Evolutionary conservation across 2,329 filamentous ascomycete genomes (phyloP), one percentile per base, ranked within the genome.

Genomic region (Fusarium nanum): DNA sequence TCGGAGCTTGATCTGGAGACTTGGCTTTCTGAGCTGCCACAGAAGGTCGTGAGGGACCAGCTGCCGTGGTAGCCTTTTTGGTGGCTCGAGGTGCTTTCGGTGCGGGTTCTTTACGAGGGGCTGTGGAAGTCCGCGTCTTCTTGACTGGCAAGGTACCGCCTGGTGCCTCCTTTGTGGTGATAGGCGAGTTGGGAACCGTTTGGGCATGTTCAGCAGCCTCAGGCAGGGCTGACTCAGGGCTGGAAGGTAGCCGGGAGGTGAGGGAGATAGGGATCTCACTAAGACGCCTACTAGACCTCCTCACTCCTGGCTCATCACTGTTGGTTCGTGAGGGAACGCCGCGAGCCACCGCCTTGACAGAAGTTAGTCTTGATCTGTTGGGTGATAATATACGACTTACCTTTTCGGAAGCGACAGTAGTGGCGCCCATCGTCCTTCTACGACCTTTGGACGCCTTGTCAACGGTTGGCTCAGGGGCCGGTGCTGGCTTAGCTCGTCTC

Each of bases 401-500:
- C 71, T 78, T 79, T n/a, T 77, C 74, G 11, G 71, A 60, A 41
- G 76, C 67, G 9, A 75, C 53, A 7, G 57, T 53, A 13, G 66
- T 60, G 11, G 85, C 77, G 28, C 85, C 86, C 46, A 91, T 86
- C 1, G 90, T 93, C 67, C 84, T 91, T 56, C 91, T 83, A 32
- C 91, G 86, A 68, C 81, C 83, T 70, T 82, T 83, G 11, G 71
- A 12, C 7, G 72, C 58, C 54, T 73, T 71, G 32, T 77, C 72
- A 16, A 25, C 55, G 30, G 54, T 60, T 40, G 76, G 84, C 52
- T 86, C 85, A 14, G 86, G 83, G n/a, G 84, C 82, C 12, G 85
- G 83, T n/a, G 84, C 81, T 6, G 87, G 81, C 56, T 85, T 89
- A 10, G 84, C 78, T 76, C 91, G 93, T 65, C 93, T 88, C 60